Evolutionary conservation across 495 filamentous ascomycete species (phyloP).

Genomic region (Podospora didyma): DNA sequence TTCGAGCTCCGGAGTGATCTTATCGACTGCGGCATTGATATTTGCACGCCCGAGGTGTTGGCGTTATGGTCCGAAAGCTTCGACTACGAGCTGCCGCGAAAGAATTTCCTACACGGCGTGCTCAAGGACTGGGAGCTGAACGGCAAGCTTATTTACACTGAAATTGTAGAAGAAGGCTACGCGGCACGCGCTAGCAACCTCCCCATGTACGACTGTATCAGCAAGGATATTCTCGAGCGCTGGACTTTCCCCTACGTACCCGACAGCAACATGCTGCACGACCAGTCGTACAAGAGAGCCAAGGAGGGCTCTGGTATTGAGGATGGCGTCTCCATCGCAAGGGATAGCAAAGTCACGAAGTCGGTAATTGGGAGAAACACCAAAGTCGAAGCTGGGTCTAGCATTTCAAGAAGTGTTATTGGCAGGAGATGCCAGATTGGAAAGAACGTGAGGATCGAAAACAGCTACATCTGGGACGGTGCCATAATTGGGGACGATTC

Average conservation of each 20-base stretch:
- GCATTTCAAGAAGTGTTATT: slow-evolving; percentile 68
- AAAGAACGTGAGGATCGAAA: slow-evolving; percentile 69
- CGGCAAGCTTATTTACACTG: slow-evolving; percentile 90
- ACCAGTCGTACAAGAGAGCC: slow-evolving; percentile 69
- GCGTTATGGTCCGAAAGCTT: slow-evolving; percentile 97
- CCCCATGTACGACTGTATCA: slow-evolving; percentile 88
- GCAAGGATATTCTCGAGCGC: slow-evolving; percentile 75
- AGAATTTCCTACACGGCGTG: slow-evolving; percentile 85
- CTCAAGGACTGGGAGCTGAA: slow-evolving; percentile 96
- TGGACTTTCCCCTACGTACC: slow-evolving; percentile 95
- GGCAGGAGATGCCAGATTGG: slow-evolving; percentile 84
- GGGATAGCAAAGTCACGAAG: slow-evolving; percentile 41
- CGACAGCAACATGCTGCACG: slow-evolving; percentile 76
- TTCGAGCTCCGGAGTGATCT: slow-evolving; percentile 78
- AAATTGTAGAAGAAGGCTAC: slow-evolving; percentile 76
- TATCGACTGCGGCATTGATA: slow-evolving; percentile 93
- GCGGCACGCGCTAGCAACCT: slow-evolving; percentile 80
- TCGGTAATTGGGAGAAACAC: slow-evolving; percentile 74
- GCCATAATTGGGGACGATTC: slow-evolving; percentile 69
- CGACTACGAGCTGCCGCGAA: slow-evolving; percentile 85
- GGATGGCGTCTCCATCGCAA: slow-evolving; percentile 60
- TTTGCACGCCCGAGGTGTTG: slow-evolving; percentile 93
- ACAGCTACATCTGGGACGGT: slow-evolving; percentile 89
- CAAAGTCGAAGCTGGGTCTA: slow-evolving; percentile 66
- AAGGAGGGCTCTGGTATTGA: slow-evolving; percentile 69